phyloP scores from a whole-genome alignment of 2,329 filamentous ascomycete genomes.

The Penicillium griseofulvum region DNA sequence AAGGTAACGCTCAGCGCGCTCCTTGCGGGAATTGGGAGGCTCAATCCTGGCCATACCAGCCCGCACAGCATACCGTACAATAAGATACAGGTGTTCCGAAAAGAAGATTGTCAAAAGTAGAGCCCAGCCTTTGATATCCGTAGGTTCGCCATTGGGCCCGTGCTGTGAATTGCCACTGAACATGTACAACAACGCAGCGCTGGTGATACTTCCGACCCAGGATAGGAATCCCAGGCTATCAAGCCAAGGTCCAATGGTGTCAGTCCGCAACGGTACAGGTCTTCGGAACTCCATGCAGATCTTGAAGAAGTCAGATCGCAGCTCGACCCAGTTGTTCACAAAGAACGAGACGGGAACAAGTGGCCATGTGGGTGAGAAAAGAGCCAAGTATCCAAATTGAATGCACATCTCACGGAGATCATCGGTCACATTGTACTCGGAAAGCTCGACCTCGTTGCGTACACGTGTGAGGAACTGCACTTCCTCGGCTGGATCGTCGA shows the following conservation, averaged over 20 bases:
- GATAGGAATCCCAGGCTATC: slow-evolving; percentile 82
- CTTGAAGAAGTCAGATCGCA: slow-evolving; percentile 91
- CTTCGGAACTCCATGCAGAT: slow-evolving; percentile 88
- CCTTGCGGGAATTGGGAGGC: slow-evolving; percentile 80
- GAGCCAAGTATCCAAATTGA: slow-evolving; percentile 82
- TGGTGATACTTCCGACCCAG: slow-evolving; percentile 90
- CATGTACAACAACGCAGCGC: slow-evolving; percentile 82
- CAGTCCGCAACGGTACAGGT: slow-evolving; percentile 82
- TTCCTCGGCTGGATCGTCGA: slow-evolving; percentile 73
- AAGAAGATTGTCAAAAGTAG: slow-evolving; percentile 79
- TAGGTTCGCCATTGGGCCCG: slow-evolving; percentile 40
- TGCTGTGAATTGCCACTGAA: slow-evolving; percentile 67
- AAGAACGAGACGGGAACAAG: slow-evolving; percentile 84
- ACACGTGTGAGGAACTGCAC: slow-evolving; percentile 77
- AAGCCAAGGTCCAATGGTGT: slow-evolving; percentile 95
- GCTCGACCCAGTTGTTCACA: slow-evolving; percentile 94
- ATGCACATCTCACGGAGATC: slow-evolving; percentile 95
- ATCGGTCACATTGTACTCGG: slow-evolving; percentile 83
- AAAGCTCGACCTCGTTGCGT: slow-evolving; percentile 77
- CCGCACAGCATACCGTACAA: slow-evolving; percentile 69
- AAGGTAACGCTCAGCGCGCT: slow-evolving; percentile 74
- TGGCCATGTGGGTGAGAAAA: slow-evolving; percentile 95
- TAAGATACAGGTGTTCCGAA: slow-evolving; percentile 86
- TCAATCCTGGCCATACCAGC: slow-evolving; percentile 76
- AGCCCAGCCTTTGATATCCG: slow-evolving; percentile 73